Conservation (phyloP, 495 filamentous ascomycete genomes). For the Echria macrotheca region DNA sequence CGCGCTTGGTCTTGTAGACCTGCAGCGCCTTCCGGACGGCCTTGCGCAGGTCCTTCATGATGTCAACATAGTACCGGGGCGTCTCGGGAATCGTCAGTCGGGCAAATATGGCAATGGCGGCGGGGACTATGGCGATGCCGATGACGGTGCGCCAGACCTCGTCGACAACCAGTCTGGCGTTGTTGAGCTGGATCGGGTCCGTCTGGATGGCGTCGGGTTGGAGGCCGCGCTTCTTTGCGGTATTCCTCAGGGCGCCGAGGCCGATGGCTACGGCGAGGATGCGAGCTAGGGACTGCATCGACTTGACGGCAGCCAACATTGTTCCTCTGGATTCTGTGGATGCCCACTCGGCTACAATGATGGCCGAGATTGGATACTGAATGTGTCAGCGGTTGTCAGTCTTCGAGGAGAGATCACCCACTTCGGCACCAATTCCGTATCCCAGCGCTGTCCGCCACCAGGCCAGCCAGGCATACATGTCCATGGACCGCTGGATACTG, state of each 20-base stretch:
- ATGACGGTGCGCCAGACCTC: slow-evolving; percentile 56
- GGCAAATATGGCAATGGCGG: slow-evolving; percentile 52
- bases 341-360: slow-evolving; percentile 61
- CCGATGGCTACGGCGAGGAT: slow-evolving; percentile 45
- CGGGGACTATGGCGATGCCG: slow-evolving; percentile 56
- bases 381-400: neutral
- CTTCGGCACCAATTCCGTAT: slow-evolving; percentile 44
- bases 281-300: slow-evolving; percentile 62
- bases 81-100: slow-evolving; percentile 59
- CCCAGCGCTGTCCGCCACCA: slow-evolving; percentile 52
- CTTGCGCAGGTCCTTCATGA: slow-evolving; percentile 1
- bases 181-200: slow-evolving; percentile 39
- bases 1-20: slow-evolving; percentile 31
- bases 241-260: slow-evolving; percentile 31
- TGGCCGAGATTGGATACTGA: slow-evolving; percentile 39
- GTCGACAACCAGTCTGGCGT: slow-evolving; percentile 36
- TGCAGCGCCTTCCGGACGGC: slow-evolving; percentile 20
- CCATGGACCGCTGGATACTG: slow-evolving; percentile 40
- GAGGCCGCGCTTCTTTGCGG: slow-evolving; percentile 16
- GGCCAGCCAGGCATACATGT: slow-evolving; percentile 47
- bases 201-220: slow-evolving; percentile 40
- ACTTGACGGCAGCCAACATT: slow-evolving; percentile 63
- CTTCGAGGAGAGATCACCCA: slow-evolving; percentile 6
- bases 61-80: slow-evolving; percentile 37
- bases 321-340: slow-evolving; percentile 51